Base-by-base conservation (phyloP, 2,329 filamentous ascomycete genomes). In the Neofusicoccum laricinum region DNA sequence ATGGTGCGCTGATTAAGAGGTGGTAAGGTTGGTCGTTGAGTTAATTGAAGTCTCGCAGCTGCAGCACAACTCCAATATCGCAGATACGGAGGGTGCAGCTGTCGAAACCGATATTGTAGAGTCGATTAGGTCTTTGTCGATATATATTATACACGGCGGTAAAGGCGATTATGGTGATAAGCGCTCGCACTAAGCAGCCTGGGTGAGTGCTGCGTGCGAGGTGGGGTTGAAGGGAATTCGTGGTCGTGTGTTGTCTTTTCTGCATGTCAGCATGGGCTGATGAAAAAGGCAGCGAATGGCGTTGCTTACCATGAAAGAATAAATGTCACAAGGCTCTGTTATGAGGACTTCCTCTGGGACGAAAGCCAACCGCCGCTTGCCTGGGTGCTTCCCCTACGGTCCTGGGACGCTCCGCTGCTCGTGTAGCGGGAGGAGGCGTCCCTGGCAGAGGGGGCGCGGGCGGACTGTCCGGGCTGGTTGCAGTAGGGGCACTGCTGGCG, bases 401-500 rank as follows among this genome's bases (percentile, higher is more conserved):
- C 55, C 17, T 46, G 55, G 21, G 55, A 46, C 41, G 41, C 40
- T 36, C 55, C 55, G 15, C 38, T 46, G 32, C n/a, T 46, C 15
- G 43, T 38, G 40, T 58, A 58, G 53, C 55, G 55, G 8, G 55
- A 46, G 32, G 55, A 59, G 55, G 25, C 46, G 10, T 59, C 55
- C 17, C 55, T 32, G 4, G 55, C 46, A 1, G 55, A 19, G 10
- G 55, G 30, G 8, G 55, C 3, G 55, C 55, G 55, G 4, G 55
- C 55, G 30, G 55, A 59, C n/a, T 59, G 55, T 6, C 43, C 43
- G 15, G 40, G 25, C 11, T 32, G 21, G 11, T 25, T 34, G 55
- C 55, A 59, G 55, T 59, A 59, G 14, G 55, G 55, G 55, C 55
- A 59, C n/a, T 45, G 41, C 40, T 59, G 55, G n/a, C 41, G 40